Conservation (phyloP, 148 eudicot genomes). For the Cornus controversa region DNA sequence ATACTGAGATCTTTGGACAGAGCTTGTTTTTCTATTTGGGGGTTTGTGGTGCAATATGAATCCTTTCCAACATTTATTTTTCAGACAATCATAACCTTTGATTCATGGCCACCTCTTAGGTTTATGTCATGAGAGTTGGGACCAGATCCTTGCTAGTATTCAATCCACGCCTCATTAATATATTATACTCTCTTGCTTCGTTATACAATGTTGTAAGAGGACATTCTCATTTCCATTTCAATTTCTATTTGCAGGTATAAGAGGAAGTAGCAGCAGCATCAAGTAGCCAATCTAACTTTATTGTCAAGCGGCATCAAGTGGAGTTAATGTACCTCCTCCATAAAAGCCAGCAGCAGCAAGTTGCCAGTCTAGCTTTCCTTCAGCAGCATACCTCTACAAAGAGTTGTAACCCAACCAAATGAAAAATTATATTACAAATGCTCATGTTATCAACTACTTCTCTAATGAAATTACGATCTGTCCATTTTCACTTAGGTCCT, state of each 20-base stretch:
- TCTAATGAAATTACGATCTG: neutral
- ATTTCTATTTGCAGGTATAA: neutral
- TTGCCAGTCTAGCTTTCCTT: neutral
- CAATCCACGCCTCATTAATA: no score
- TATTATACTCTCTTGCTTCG: neutral
- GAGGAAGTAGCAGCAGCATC: conserved; percentile 7
- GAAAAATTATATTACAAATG: neutral
- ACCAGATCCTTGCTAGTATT: neutral
- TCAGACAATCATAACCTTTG: no score
- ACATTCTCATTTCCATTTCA: neutral
- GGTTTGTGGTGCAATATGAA: neutral
- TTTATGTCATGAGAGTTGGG: neutral
- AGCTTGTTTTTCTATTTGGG: neutral
- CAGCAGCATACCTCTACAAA: neutral
- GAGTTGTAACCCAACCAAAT: neutral
- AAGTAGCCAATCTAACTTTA: neutral
- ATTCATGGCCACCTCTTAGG: neutral
- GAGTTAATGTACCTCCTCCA: neutral
- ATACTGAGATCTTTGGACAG: neutral
- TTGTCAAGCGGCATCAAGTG: neutral
- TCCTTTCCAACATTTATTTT: no score
- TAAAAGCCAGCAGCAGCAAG: neutral
- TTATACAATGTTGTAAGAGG: neutral
- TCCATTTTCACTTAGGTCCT: neutral
- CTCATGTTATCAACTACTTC: neutral